Evolutionary conservation across 2,329 filamentous ascomycete species (phyloP), one percentile per base, ranked within the genome.

Genomic region (Ophiostoma fasciatum): DNA sequence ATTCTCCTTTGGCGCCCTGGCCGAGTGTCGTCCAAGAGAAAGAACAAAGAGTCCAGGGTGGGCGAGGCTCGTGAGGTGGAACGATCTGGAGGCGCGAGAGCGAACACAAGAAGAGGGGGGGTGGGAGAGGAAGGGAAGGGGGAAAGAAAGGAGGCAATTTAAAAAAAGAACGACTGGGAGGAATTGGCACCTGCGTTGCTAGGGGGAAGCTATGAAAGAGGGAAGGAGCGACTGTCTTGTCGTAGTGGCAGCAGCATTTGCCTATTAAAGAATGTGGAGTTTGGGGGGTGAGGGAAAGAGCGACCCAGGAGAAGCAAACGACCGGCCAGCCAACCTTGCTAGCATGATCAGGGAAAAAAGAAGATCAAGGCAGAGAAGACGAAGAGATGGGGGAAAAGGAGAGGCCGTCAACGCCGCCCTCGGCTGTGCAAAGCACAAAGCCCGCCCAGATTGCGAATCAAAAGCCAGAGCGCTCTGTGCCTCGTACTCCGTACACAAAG

Each of bases 241-340:
- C 21, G 21, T 33, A 17, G n/a, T 33, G 22, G 26, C 22, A 11
- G 22, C n/a, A n/a, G n/a, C n/a, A n/a, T n/a, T 21, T 22, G 15
- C 21, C 34, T 28, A 12, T 7, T 15, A 23, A 31, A 35, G 25
- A 39, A 39, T 31, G 37, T 39, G 33, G 34, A 36, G 37, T 18
- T 19, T 26, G 22, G 23, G 20, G 25, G 18, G 19, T 8, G 17
- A 6, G 14, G 8, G 13, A 23, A 20, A 15, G 13, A 35, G 12
- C 2, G 13, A 21, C n/a, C 23, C 5, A 28, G 22, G 34, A n/a
- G 17, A 26, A 25, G 18, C 26, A 23, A 28, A 15, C 20, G 19
- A 29, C 26, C 19, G 19, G 26, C 33, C 18, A 11, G 11, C 19
- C n/a, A n/a, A n/a, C n/a, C n/a, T n/a, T n/a, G n/a, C n/a, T n/a